Conservation (phyloP, 306 rosid species). For the Cucurbita pepo region DNA sequence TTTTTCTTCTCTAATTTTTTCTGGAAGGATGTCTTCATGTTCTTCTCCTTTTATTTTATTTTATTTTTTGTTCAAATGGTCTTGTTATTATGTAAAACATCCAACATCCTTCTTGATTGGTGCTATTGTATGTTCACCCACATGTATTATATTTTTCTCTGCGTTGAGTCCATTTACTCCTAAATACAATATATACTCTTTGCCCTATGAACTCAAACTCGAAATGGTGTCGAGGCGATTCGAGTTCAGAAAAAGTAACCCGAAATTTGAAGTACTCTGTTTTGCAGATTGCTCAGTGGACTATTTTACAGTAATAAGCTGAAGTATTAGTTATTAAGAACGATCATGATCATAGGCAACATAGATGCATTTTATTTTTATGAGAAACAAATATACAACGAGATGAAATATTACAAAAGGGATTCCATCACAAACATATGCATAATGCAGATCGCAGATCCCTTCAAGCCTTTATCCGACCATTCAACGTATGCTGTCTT, state of each 20-base stretch:
- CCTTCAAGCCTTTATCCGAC: not conserved
- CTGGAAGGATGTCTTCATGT: not conserved
- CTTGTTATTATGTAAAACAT: slow-evolving; percentile 3
- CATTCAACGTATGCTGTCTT: not conserved
- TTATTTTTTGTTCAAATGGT: not conserved
- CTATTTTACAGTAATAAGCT: no score
- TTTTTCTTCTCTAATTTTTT: not conserved
- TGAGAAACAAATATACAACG: not conserved
- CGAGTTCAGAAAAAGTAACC: not conserved
- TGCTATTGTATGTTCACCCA: not conserved
- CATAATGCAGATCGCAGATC: not conserved
- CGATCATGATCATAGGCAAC: not conserved
- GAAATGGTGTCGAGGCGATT: no score
- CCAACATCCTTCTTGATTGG: slow-evolving; percentile 15
- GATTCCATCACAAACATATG: not conserved
- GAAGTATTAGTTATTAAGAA: not conserved
- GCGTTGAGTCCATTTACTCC: not conserved
- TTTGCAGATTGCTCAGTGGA: no score
- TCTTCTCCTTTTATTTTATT: not conserved
- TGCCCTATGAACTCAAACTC: no score
- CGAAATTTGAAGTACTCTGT: no score
- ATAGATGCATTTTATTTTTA: not conserved
- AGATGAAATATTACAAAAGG: not conserved
- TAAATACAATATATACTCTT: no score
- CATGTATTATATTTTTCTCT: not conserved